phyloP scores from a whole-genome alignment of 1,284 basidiomycete genomes.

The Hypsizygus ulmarius region DNA sequence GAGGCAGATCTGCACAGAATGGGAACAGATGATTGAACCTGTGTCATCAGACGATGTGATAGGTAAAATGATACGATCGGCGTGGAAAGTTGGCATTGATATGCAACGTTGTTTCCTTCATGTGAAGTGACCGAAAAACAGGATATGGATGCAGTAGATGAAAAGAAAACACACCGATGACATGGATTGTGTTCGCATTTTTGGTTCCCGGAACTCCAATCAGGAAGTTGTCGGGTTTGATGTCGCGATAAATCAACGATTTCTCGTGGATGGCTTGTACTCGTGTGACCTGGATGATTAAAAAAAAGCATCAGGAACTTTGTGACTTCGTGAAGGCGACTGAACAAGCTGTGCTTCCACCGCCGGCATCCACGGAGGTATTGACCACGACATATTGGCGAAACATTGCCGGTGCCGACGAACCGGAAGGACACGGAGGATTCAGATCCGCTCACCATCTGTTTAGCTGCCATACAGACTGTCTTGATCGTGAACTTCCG shows the following conservation, averaged over 20 bases:
- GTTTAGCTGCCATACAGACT: conserved; percentile 97
- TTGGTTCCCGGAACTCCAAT: conserved; percentile 94
- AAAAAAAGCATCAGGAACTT: conserved; percentile 12
- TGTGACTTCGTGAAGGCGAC: conserved; percentile 2
- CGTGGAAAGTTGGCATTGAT: no score
- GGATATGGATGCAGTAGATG: not conserved
- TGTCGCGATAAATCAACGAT: conserved; percentile 98
- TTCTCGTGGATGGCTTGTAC: conserved; percentile 98
- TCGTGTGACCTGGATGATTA: conserved; percentile 74
- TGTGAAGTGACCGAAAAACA: not conserved
- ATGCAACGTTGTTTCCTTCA: no score
- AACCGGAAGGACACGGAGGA: conserved; percentile 5
- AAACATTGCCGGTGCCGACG: conserved; percentile 8
- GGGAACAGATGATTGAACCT: not conserved
- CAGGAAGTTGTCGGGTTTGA: conserved; percentile 99
- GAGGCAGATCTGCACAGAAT: not conserved
- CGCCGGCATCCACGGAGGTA: conserved; percentile 15
- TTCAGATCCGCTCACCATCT: conserved; percentile 74
- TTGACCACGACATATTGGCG: not conserved
- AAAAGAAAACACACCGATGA: conserved; percentile 65
- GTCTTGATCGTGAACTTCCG: conserved; percentile 97
- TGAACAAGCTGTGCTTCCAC: conserved; percentile 2
- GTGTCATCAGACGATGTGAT: not conserved
- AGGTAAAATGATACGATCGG: not conserved
- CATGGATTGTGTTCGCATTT: conserved; percentile 86